These are phyloP conservation scores for Penicillium expansum DNA, from an alignment of 2,329 filamentous ascomycete species.

Conservation along the genomic window DNA sequence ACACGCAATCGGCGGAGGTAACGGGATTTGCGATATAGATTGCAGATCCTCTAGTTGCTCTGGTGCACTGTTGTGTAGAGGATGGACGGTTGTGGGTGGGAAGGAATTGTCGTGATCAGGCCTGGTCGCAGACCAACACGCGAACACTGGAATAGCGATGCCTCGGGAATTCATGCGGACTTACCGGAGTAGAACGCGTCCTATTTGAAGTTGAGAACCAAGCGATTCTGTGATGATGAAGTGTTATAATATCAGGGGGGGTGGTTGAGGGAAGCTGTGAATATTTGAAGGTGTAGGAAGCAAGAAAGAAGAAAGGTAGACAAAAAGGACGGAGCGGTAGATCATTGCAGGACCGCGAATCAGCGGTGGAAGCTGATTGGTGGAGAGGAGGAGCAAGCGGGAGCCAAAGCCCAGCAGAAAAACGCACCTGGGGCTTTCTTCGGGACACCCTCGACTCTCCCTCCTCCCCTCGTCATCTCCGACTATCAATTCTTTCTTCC, in stretches of 20 bases:
- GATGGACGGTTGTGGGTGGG: neutral
- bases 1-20: neutral
- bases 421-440: conserved; percentile 19
- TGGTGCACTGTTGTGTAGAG: neutral
- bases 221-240: neutral
- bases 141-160: conserved; percentile 1
- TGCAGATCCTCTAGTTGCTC: neutral
- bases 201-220: neutral
- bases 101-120: conserved; percentile 3
- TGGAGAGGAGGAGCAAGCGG: conserved; percentile 38
- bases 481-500: conserved; percentile 15
- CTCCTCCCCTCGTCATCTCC: conserved; percentile 34
- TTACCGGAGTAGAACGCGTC: conserved; percentile 15
- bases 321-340: conserved; percentile 41
- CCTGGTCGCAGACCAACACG: conserved; percentile 5
- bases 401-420: conserved; percentile 26
- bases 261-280: neutral
- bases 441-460: conserved; percentile 31
- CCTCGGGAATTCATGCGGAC: conserved; percentile 2
- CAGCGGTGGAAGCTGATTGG: conserved; percentile 33
- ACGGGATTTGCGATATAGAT: neutral
- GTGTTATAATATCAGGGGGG: neutral
- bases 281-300: conserved; percentile 9
- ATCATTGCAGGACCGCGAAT: conserved; percentile 31
- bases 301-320: conserved; percentile 20